Base-by-base conservation (phyloP, 306 rosid species). In the Quercus bicolor region DNA sequence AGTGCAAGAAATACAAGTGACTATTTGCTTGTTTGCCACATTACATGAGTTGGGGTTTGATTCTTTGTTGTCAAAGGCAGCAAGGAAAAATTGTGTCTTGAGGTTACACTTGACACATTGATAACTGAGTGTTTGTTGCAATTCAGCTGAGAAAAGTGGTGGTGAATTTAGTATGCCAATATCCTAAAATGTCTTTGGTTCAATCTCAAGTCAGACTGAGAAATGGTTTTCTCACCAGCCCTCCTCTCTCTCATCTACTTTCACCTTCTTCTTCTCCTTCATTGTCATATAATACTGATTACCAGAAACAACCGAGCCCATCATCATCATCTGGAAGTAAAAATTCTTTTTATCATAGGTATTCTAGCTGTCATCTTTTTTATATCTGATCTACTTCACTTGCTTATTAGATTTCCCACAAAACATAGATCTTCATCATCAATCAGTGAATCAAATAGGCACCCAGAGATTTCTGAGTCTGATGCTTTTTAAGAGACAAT, bases 331-430 rank as follows among this genome's bases (percentile, higher is more conserved):
- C 91, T 18, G 81, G 91, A 56, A 85, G 78, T 57, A 91, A 82
- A 82, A 54, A 64, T 93, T 76, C 71, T 90, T 61, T 81, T 93
- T 66, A 89, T 93, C 86, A 85, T 93, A 77, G 87, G 88, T 8
- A 76, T 93, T 81, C 48, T 91, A 29, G 98, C 96, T 68, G 74
- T 89, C 71, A 78, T 93, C 18, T 89, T 91, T 76, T 93, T 93
- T 82, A 79, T 93, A 64, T 86, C 92, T 13, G 91, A 90, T 56
- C 55, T 87, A 26, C 89, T 93, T 64, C 98, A 93, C 89, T 61
- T 93, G 84, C 87, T 91, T 61, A 86, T 87, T 78, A 90, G 91
- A 87, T 91, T 77, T 56, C 86, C 89, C 76, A 84, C 83, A 37
- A 87, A 84, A 81, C 81, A 83, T 29, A 87, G 90, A 65, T 80